Evolutionary conservation across 495 filamentous ascomycete genomes (phyloP).

Genomic region (Entonaema liquescens): DNA sequence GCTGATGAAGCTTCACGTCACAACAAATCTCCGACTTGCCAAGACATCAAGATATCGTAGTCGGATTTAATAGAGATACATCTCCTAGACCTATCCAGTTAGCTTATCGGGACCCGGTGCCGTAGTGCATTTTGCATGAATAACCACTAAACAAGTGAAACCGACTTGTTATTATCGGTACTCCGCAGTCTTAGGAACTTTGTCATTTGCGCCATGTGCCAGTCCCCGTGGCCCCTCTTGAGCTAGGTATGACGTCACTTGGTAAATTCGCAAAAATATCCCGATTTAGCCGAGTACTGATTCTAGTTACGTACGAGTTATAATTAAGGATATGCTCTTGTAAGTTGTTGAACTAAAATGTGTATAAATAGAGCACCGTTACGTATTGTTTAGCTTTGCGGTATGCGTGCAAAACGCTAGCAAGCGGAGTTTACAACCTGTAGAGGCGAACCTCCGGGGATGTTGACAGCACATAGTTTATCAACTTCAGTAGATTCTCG

Average conservation of each 20-base stretch:
- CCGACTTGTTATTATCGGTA: too few species aligned
- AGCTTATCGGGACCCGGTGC: background rate
- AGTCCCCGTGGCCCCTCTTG: background rate
- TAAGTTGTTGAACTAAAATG: background rate
- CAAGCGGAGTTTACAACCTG: background rate
- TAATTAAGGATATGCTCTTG: background rate
- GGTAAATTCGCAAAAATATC: background rate
- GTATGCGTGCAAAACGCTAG: background rate
- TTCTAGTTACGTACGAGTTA: background rate
- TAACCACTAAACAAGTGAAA: too few species aligned
- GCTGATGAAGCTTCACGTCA: too few species aligned
- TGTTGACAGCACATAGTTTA: background rate
- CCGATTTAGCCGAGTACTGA: background rate
- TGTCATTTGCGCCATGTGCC: background rate
- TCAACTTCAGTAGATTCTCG: background rate
- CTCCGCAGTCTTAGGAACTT: too few species aligned
- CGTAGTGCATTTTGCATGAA: too few species aligned
- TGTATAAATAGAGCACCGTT: slow-evolving; percentile 7
- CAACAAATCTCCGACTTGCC: too few species aligned
- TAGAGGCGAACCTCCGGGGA: background rate
- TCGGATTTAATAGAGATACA: too few species aligned
- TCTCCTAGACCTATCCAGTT: too few species aligned
- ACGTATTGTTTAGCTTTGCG: slow-evolving; percentile 1
- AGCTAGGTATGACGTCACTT: slow-evolving; percentile 21
- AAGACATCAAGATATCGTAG: background rate